Evolutionary conservation across 2,329 filamentous ascomycete genomes (phyloP), one percentile per base, ranked within the genome.

Genomic region (Alternaria triticina): DNA sequence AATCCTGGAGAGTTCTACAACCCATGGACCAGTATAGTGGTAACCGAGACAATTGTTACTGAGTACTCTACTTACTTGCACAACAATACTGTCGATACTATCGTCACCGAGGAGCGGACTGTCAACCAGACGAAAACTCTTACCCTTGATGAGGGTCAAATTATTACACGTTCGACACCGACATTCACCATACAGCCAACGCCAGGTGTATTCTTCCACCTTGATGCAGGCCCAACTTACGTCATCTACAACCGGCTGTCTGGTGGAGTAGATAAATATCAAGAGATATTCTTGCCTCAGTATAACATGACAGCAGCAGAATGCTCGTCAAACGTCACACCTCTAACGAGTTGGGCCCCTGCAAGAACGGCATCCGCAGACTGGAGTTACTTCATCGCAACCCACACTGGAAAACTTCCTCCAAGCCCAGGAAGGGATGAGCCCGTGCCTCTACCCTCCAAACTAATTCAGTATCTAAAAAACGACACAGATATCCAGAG

Each of bases 211-310:
- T 57, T 56, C 10, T 13, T 68, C 5, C 61, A 59, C 15, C 61
- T 76, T 22, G 60, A 69, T 11, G 71, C 70, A 22, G 76, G 75
- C 2, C 72, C 74, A 6, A 77, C 74, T 1, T 79, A 78, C 58
- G 65, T 79, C 1, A 68, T 75, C 9, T 79, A 77, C 57, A 70
- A 71, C 13, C 57, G 67, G 17, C 36, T 79, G 3, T 67, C 54
- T 10, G 77, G 76, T 25, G 77, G 68, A 12, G 51, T 69, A 10
- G 69, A 76, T 28, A 23, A 55, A 9, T 57, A 27, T 13, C 52
- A 57, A 12, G 57, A 66, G 33, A 40, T 51, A 20, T 10, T 62
- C 54, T n/a, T 33, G 60, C 22, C 28, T 8, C 27, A 49, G 15
- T 15, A 36, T 10, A 8, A 51, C 4, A 28, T 51, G 20, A 66